Conservation (phyloP, 2,329 filamentous ascomycete species). For the Beauveria medogensis region DNA sequence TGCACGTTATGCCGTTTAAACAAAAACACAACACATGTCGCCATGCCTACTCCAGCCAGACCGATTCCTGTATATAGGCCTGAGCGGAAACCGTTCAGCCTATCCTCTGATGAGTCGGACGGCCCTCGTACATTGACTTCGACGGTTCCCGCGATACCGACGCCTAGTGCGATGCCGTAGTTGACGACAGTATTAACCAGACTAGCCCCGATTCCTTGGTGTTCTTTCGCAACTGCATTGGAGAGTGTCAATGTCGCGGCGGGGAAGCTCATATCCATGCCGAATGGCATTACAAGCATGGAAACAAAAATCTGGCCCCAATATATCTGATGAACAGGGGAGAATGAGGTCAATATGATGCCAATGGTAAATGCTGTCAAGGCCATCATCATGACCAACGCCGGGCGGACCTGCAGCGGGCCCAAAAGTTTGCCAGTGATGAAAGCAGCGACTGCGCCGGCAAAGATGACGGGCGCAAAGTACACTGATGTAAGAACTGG, state of each 20-base stretch:
- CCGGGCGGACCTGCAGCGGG: slow-evolving; percentile 25
- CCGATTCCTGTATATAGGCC: slow-evolving; percentile 36
- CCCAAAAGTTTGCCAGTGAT: slow-evolving; percentile 35
- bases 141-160: slow-evolving; percentile 59
- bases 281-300: slow-evolving; percentile 50
- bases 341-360: slow-evolving; percentile 34
- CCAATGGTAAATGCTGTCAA: slow-evolving; percentile 36
- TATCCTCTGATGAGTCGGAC: slow-evolving; percentile 17
- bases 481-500: slow-evolving; percentile 38
- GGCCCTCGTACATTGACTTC: slow-evolving; percentile 34
- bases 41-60: slow-evolving; percentile 19
- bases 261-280: slow-evolving; percentile 61
- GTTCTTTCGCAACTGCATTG: slow-evolving; percentile 37
- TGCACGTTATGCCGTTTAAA: not conserved
- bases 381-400: slow-evolving; percentile 35
- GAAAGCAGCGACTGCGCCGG: slow-evolving; percentile 37
- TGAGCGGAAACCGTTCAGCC: slow-evolving; percentile 27
- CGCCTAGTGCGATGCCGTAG: slow-evolving; percentile 57
- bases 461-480: slow-evolving; percentile 35
- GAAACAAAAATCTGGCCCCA: slow-evolving; percentile 57
- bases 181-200: slow-evolving; percentile 60
- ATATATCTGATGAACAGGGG: slow-evolving; percentile 49
- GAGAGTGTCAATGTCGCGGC: slow-evolving; percentile 53
- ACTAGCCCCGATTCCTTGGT: slow-evolving; percentile 41
- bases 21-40: slow-evolving; percentile 4